Percentiles rank a stretch among this genome's conserved stretches.
phyloP scores from a whole-genome alignment of 176 grass and related monocot species.

The Aegilops tauschii region DNA sequence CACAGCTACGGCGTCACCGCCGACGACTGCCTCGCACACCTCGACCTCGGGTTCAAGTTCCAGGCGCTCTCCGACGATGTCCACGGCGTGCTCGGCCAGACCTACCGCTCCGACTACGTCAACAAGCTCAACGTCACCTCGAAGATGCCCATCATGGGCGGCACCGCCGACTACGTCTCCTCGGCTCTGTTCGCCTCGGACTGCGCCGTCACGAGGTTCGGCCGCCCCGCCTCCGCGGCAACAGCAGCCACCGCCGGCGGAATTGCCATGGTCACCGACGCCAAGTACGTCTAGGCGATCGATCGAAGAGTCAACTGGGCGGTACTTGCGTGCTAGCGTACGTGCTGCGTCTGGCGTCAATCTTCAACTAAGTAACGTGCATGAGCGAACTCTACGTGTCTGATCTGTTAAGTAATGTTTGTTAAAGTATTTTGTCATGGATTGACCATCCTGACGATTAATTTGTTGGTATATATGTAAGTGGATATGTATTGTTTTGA shows the following conservation, averaged over 20 bases:
- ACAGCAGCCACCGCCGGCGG: background rate
- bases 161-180: constrained; percentile 22
- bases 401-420: background rate
- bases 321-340: background rate
- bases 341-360: background rate
- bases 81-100: constrained; percentile 46
- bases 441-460: background rate
- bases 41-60: constrained; percentile 53
- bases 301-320: background rate
- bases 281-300: constrained; percentile 11
- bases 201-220: constrained; percentile 43
- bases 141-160: constrained; percentile 51
- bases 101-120: constrained; percentile 51
- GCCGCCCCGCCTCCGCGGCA: background rate
- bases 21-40: constrained; percentile 42
- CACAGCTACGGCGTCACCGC: constrained; percentile 35
- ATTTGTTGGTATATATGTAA: background rate
- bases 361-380: background rate
- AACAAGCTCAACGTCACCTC: constrained; percentile 33
- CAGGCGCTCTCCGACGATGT: constrained; percentile 33
- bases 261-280: constrained; percentile 42
- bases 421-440: background rate
- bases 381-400: background rate
- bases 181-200: constrained; percentile 36
- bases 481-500: background rate